Base-by-base conservation (phyloP, 495 filamentous ascomycete genomes). In the Xylaria palmicola region DNA sequence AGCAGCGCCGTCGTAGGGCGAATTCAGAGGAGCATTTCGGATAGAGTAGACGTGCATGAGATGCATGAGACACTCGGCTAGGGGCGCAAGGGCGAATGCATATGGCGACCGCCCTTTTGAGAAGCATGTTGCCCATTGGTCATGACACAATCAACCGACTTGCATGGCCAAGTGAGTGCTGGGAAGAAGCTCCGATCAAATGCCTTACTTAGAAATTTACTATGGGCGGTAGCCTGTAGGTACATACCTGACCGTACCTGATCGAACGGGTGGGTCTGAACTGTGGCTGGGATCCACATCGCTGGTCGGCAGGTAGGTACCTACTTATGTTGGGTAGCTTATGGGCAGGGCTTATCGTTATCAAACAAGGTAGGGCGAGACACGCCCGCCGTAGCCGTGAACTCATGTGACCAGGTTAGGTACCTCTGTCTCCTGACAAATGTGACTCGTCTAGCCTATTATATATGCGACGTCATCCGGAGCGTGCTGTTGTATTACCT, bases 1-100 rank as follows among this genome's bases (percentile, higher is more conserved):
- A 74, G 36, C 74, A 78, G 56, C 59, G 70, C 51, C 66, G 66
- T 19, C 57, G 63, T 47, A 36, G 61, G 13, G 22, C 22, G 15
- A 51, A 52, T 10, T 39, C 47, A 13, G 48, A 47, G 4, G 37
- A 44, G 34, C 24, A 49, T 57, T 56, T 50, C 63, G 41, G 6
- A 24, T 12, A 29, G 43, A 50, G 62, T 67, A 52, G 65, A 48
- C 57, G n/a, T n/a, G n/a, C n/a, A n/a, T n/a, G n/a, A n/a, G n/a
- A n/a, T n/a, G n/a, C n/a, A n/a, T n/a, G 60, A 44, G 51, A 15
- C 24, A 51, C 17, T 44, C 48, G 62, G 44, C 26, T 64, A 29
- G 34, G 56, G 29, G 54, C 56, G 41, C 49, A 67, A 60, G 67
- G 57, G 51, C 43, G 34, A 53, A 53, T 9, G 3, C 9, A 29